These are phyloP conservation scores for Mycena indigotica DNA, from an alignment of 768 basidiomycete species.

Conservation along the genomic window DNA sequence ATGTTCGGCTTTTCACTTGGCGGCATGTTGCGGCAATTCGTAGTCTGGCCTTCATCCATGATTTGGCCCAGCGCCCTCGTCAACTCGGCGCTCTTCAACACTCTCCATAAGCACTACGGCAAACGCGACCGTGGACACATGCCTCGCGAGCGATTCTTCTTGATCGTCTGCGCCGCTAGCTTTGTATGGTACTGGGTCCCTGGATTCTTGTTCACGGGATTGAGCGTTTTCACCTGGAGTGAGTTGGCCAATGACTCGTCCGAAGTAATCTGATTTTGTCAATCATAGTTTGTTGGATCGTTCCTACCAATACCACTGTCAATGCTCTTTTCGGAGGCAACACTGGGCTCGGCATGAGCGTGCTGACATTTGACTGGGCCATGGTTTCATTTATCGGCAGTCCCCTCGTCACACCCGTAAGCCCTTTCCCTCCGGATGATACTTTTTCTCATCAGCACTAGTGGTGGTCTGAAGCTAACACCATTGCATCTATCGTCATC, in stretches of 20 bases:
- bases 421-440: slow-evolving; percentile 31
- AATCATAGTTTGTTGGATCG: slow-evolving; percentile 83
- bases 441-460: slow-evolving; percentile 30
- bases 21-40: slow-evolving; percentile 74
- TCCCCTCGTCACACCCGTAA: slow-evolving; percentile 78
- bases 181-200: slow-evolving; percentile 80
- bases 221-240: slow-evolving; percentile 82
- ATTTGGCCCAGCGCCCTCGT: slow-evolving; percentile 90
- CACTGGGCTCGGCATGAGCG: slow-evolving; percentile 77
- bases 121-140: slow-evolving; percentile 69
- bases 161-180: slow-evolving; percentile 56
- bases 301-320: slow-evolving; percentile 67
- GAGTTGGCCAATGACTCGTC: neutral
- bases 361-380: slow-evolving; percentile 83
- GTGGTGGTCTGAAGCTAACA: slow-evolving; percentile 89
- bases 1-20: slow-evolving; percentile 71
- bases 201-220: slow-evolving; percentile 81
- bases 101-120: slow-evolving; percentile 76
- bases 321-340: slow-evolving; percentile 72
- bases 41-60: slow-evolving; percentile 85
- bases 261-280: too few relatives aligned
- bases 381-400: slow-evolving; percentile 74
- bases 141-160: slow-evolving; percentile 79
- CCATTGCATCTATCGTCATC: slow-evolving; percentile 62
- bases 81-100: slow-evolving; percentile 83